Conservation (phyloP, 1,284 basidiomycete genomes). For the Hemileia vastatrix region DNA sequence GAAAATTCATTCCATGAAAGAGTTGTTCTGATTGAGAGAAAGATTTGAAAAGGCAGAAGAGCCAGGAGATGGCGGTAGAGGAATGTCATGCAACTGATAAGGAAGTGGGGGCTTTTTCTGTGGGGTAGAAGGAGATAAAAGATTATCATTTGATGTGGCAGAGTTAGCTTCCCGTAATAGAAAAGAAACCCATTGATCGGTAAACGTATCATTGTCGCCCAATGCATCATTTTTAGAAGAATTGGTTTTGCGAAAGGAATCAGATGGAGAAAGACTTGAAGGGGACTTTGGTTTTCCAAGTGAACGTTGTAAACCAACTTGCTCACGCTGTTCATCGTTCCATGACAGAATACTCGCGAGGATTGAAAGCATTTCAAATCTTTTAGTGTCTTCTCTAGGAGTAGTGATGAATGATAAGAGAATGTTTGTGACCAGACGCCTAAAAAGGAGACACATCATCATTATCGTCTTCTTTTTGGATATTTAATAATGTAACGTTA, state of each 20-base stretch:
- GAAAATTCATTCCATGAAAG: constrained; percentile 11
- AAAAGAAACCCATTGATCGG: constrained; percentile 24
- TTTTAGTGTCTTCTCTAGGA: constrained; percentile 79
- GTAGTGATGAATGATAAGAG: constrained; percentile 84
- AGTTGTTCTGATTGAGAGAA: constrained; percentile 12
- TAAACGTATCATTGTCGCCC: constrained; percentile 21
- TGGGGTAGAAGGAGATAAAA: constrained; percentile 1
- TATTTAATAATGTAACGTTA: not conserved
- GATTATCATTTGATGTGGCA: not conserved
- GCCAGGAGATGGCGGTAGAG: constrained; percentile 11
- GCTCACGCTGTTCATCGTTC: constrained; percentile 79
- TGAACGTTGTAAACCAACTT: constrained; percentile 69
- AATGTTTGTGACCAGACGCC: constrained; percentile 87
- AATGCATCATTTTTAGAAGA: constrained; percentile 1
- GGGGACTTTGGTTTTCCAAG: not conserved
- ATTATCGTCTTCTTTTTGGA: not conserved
- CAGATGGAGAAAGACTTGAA: not conserved
- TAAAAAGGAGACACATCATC: constrained; percentile 23
- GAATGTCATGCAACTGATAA: not conserved
- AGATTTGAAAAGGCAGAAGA: constrained; percentile 16
- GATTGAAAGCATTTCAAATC: constrained; percentile 90
- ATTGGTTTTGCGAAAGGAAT: not conserved
- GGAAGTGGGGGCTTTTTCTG: not conserved
- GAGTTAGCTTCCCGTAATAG: constrained; percentile 20
- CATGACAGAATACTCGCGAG: constrained; percentile 81